These are phyloP conservation scores for Phytophthora agathidicida DNA, from an alignment of 352 stramenopile genomes.

Conservation along the genomic window DNA sequence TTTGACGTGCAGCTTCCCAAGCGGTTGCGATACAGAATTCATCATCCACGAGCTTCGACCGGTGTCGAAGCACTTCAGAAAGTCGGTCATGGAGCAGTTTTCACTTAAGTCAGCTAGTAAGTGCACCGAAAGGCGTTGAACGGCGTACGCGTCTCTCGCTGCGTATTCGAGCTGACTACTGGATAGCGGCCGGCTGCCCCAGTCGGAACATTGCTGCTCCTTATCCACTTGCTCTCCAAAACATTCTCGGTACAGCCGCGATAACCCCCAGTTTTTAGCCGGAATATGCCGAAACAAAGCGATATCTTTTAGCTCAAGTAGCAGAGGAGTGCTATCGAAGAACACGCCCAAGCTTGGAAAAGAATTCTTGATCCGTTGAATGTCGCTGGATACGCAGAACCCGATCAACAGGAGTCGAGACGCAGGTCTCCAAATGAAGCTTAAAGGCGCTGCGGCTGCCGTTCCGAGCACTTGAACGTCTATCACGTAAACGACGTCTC, in stretches of 20 bases:
- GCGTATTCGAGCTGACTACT: slow-evolving; percentile 55
- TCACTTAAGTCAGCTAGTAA: slow-evolving; percentile 51
- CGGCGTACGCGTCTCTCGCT: slow-evolving; percentile 56
- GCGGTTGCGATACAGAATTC: slow-evolving; percentile 9
- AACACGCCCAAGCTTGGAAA: slow-evolving; percentile 45
- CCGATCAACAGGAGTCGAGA: slow-evolving; percentile 50
- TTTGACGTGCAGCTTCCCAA: slow-evolving; percentile 47
- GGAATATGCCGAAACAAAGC: slow-evolving; percentile 55
- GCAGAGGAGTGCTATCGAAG: slow-evolving; percentile 9
- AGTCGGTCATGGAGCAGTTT: slow-evolving; percentile 3
- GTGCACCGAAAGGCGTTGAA: slow-evolving; percentile 49
- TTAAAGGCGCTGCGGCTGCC: slow-evolving; percentile 39
- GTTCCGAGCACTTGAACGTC: slow-evolving; percentile 58
- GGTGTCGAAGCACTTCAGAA: slow-evolving; percentile 23
- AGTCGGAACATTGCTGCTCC: slow-evolving; percentile 71
- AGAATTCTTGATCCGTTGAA: slow-evolving; percentile 52
- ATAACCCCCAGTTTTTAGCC: slow-evolving; percentile 58
- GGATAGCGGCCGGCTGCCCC: slow-evolving; percentile 50
- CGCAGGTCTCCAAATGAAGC: slow-evolving; percentile 41
- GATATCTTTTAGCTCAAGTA: slow-evolving; percentile 64
- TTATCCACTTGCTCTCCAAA: slow-evolving; percentile 56
- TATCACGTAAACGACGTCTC: slow-evolving; percentile 53
- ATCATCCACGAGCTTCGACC: slow-evolving; percentile 8
- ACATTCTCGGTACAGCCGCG: slow-evolving; percentile 45
- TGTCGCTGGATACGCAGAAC: slow-evolving; percentile 62